Evolutionary conservation across 2,329 filamentous ascomycete species (phyloP), one percentile per base, ranked within the genome.

Genomic region (Xylariaceae sp.): DNA sequence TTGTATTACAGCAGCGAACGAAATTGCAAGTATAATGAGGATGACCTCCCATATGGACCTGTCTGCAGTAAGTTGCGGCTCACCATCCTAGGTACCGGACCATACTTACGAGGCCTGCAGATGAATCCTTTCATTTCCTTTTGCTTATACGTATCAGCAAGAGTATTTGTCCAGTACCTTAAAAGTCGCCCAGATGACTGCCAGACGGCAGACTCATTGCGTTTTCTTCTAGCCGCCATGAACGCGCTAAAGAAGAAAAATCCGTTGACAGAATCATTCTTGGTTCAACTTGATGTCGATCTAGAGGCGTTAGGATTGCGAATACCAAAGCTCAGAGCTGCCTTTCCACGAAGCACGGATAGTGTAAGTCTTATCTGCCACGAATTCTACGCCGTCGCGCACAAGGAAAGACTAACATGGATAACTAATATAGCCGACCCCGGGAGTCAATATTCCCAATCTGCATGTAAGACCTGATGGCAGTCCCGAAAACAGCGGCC

Each of bases 101-200:
- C 12, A 31, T 46, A 36, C 43, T 55, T 3, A 60, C 37, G 6
- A 31, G 14, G 8, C 17, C 33, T 60, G 1, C 59, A 97, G 92
- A 91, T 96, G 85, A 96, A 97, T 65, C 92, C 94, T 0, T 98
- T 97, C 72, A 89, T 96, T 67, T 92, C 92, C 0, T 98, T 98
- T 74, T 96, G 92, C 70, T 83, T 99, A 39, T 98, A 97, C 67
- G 93, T 98, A n/a, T 90, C 94, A 9, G 91, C 94, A 19, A 86
- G 95, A 48, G 94, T 98, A 0, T 98, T 98, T 69, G 89, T 98
- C 6, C 94, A 98, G 72, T 97, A 96, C 69, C 81, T 98, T n/a
- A 97, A 96, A 74, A 95, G 90, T 54, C 84, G 89, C n/a, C 92
- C 93, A 0, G 88, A 94, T 26, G 94, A 98, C 73, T 86, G 82